Base-by-base conservation (phyloP, 192 early-diverging fungal genomes). In the Backusella sp. region DNA sequence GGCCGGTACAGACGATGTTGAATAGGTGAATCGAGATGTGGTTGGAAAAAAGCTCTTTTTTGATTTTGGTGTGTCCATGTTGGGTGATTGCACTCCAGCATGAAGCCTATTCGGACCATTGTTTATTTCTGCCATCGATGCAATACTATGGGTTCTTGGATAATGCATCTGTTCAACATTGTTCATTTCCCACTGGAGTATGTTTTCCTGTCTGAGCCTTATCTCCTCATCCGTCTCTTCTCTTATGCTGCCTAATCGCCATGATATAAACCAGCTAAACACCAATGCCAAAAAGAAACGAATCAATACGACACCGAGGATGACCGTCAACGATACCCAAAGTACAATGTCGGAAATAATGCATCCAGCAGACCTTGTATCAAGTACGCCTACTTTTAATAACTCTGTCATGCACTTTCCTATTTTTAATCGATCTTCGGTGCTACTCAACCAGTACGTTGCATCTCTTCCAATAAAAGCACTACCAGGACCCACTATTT, bases 241-340 rank as follows among this genome's bases (percentile, higher is more conserved):
- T 49, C 87, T 87, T 62, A 96, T 88, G 68, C 90, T 90, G 6
- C 96, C 96, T 44, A 97, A 83, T 46, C 90, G 84, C 83, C 91
- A 88, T 11, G 91, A 90, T 62, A 95, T 82, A 68, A 94, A 88
- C 95, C 95, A 96, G 42, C 88, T 88, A 85, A 95, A 96, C 41
- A 90, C 84, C 34, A 96, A 72, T 0, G 95, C 94, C 83, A 95
- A 77, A 69, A 90, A 80, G 77, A 97, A 97, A 66, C 90, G 88
- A 69, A 89, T 83, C 53, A 92, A 56, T 41, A 94, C 90, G 0
- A 88, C 87, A 66, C 91, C 87, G 30, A 93, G 70, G 78, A 91
- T 90, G 66, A 93, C 87, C 68, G 88, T 84, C 53, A 96, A 83
- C n/a, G 95, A 95, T 17, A 94, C 85, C 74, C 91, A 96, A 17